These are phyloP conservation scores for Aspergillus puulaauensis DNA, from an alignment of 2,329 filamentous ascomycete species.

Conservation along the genomic window DNA sequence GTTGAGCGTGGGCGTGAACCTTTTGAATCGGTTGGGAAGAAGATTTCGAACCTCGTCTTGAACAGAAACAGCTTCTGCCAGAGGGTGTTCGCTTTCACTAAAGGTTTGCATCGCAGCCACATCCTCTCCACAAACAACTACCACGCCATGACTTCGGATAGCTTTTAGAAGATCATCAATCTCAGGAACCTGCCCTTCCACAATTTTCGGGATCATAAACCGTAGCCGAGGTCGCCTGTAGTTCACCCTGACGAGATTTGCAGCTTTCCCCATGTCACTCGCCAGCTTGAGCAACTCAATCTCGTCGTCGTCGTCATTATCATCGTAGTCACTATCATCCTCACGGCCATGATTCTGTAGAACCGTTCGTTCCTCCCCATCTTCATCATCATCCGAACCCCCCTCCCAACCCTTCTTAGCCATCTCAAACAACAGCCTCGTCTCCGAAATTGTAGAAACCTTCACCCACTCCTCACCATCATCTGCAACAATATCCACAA, in stretches of 20 bases:
- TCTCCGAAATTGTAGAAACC: constrained; percentile 65
- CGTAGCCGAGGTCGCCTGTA: constrained; percentile 61
- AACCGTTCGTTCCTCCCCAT: constrained; percentile 28
- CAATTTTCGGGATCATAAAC: constrained; percentile 62
- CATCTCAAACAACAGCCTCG: constrained; percentile 64
- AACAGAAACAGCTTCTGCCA: constrained; percentile 1
- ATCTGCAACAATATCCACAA: constrained; percentile 65
- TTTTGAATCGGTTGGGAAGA: constrained; percentile 42
- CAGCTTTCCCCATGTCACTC: constrained; percentile 57
- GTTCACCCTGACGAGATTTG: constrained; percentile 55
- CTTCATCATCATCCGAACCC: constrained; percentile 46
- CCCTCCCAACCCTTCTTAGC: constrained; percentile 66
- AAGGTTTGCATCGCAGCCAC: constrained; percentile 12
- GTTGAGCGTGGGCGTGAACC: constrained; percentile 46
- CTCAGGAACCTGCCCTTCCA: constrained; percentile 49
- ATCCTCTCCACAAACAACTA: constrained; percentile 37
- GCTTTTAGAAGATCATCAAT: constrained; percentile 58
- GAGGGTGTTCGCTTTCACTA: neutral
- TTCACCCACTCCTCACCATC: constrained; percentile 68
- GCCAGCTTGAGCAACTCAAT: constrained; percentile 62
- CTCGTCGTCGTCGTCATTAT: constrained; percentile 53
- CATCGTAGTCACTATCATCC: constrained; percentile 43
- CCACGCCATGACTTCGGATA: constrained; percentile 53
- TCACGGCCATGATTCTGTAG: constrained; percentile 27
- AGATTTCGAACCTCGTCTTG: constrained; percentile 30